phyloP scores from a whole-genome alignment of 2,329 filamentous ascomycete species.

The Colletotrichum sojae region DNA sequence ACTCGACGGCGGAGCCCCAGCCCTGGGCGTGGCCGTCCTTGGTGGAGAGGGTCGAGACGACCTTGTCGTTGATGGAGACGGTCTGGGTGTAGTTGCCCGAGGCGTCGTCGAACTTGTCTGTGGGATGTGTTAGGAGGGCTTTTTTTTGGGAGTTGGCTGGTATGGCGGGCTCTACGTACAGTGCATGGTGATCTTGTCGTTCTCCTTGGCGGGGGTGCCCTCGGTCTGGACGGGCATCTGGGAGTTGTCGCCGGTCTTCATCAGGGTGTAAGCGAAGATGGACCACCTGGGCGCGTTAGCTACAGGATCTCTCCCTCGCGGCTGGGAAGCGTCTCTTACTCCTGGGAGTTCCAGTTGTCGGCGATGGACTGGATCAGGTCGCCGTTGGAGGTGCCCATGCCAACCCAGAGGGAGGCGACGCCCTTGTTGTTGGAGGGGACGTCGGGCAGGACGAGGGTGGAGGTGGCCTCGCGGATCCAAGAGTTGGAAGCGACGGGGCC shows the following conservation, averaged over 20 bases:
- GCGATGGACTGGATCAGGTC: conserved; percentile 63
- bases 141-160: neutral
- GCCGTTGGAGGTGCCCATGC: conserved; percentile 62
- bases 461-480: conserved; percentile 59
- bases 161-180: neutral
- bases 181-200: conserved; percentile 38
- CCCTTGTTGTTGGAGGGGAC: conserved; percentile 53
- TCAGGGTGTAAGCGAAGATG: conserved; percentile 59
- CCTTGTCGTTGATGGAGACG: conserved; percentile 38
- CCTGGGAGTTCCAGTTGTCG: conserved; percentile 48
- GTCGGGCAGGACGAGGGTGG: conserved; percentile 58
- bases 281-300: conserved; percentile 50
- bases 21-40: conserved; percentile 57
- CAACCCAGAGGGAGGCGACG: conserved; percentile 61
- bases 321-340: neutral
- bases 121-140: neutral
- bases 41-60: conserved; percentile 60
- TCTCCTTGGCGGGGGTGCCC: conserved; percentile 24
- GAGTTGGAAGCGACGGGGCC: conserved; percentile 56
- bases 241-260: conserved; percentile 47
- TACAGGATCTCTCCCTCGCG: no score
- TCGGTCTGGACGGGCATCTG: conserved; percentile 34
- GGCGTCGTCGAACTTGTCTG: conserved; percentile 36
- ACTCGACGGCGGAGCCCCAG: conserved; percentile 65
- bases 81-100: conserved; percentile 37